A percentile compares a stretch with the other conserved stretches of the same genome.
phyloP scores from a whole-genome alignment of 1,139 yeast species.

The Saccharomyces pastorianus region DNA sequence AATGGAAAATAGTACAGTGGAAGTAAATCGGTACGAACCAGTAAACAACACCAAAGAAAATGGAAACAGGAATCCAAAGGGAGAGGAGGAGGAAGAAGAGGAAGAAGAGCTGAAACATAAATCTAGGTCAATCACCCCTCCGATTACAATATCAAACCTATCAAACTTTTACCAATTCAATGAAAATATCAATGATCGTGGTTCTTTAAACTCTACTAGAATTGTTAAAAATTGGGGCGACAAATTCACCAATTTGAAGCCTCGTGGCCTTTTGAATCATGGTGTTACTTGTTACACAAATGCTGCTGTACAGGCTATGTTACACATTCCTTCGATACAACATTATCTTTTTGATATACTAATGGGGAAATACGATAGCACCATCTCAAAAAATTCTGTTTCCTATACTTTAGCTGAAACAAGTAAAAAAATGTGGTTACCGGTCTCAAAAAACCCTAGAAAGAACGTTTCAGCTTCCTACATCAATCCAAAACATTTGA shows the following conservation, averaged over 20 bases:
- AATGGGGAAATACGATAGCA: constrained; percentile 41
- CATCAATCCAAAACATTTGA: constrained; percentile 67
- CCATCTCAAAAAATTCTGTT: constrained; percentile 52
- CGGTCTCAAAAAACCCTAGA: constrained; percentile 31
- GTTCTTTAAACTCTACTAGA: constrained; percentile 48
- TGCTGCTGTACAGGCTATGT: constrained; percentile 82
- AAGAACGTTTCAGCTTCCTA: constrained; percentile 34
- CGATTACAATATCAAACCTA: constrained; percentile 43
- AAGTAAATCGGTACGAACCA: constrained; percentile 3
- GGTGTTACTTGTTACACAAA: constrained; percentile 97
- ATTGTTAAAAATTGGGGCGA: constrained; percentile 57
- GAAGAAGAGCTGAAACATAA: constrained; percentile 28
- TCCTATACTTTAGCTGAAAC: constrained; percentile 68
- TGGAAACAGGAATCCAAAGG: constrained; percentile 7
- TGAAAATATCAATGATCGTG: constrained; percentile 47
- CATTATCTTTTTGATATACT: constrained; percentile 68
- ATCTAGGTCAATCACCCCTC: constrained; percentile 33
- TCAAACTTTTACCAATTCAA: constrained; percentile 43
- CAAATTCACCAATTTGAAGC: constrained; percentile 38
- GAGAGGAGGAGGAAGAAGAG: constrained; percentile 22
- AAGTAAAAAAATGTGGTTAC: constrained; percentile 56
- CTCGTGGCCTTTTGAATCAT: constrained; percentile 76
- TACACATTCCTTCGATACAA: constrained; percentile 86
- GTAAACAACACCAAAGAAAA: constrained; percentile 3
- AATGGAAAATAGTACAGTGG: constrained; percentile 6